phyloP scores from a whole-genome alignment of 352 stramenopile species.

The Phytophthora colocasiae region DNA sequence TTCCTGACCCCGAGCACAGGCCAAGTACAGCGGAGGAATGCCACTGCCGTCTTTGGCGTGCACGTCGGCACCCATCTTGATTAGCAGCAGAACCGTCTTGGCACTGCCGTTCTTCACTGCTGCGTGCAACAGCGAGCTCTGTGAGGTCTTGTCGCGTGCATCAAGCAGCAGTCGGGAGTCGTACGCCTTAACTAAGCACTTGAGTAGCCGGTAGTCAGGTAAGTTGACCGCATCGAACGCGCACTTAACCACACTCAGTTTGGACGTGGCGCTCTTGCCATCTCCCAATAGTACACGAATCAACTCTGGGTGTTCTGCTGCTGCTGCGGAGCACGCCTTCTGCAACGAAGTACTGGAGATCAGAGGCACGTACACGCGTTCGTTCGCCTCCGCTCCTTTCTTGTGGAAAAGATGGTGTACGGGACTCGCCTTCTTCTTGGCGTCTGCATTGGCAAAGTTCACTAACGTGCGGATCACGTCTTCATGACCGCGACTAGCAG shows the following conservation, averaged over 20 bases:
- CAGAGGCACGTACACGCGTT: slow-evolving; percentile 29
- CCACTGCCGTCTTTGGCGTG: slow-evolving; percentile 64
- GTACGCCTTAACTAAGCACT: slow-evolving; percentile 58
- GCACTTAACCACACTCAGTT: slow-evolving; percentile 43
- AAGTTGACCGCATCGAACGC: slow-evolving; percentile 57
- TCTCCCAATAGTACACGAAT: slow-evolving; percentile 62
- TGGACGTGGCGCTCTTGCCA: slow-evolving; percentile 42
- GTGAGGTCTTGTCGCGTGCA: slow-evolving; percentile 50
- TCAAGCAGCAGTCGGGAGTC: slow-evolving; percentile 51
- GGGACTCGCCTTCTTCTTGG: slow-evolving; percentile 35
- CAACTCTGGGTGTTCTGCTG: slow-evolving; percentile 50
- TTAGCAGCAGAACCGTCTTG: slow-evolving; percentile 65
- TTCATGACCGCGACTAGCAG: slow-evolving; percentile 47
- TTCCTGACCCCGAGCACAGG: slow-evolving; percentile 70
- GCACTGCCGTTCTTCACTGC: slow-evolving; percentile 60
- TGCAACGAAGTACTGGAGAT: slow-evolving; percentile 48
- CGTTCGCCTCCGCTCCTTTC: slow-evolving; percentile 33
- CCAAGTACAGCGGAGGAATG: slow-evolving; percentile 82
- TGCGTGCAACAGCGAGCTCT: slow-evolving; percentile 68
- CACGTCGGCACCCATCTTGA: slow-evolving; percentile 71
- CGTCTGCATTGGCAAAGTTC: slow-evolving; percentile 35
- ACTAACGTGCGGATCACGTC: slow-evolving; percentile 53
- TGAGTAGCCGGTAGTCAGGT: slow-evolving; percentile 62
- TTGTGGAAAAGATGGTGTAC: slow-evolving; percentile 49
- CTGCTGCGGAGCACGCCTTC: slow-evolving; percentile 57